Base-by-base conservation (phyloP, 805 yeast genomes). In the Saccharomycopsis selenospora region DNA sequence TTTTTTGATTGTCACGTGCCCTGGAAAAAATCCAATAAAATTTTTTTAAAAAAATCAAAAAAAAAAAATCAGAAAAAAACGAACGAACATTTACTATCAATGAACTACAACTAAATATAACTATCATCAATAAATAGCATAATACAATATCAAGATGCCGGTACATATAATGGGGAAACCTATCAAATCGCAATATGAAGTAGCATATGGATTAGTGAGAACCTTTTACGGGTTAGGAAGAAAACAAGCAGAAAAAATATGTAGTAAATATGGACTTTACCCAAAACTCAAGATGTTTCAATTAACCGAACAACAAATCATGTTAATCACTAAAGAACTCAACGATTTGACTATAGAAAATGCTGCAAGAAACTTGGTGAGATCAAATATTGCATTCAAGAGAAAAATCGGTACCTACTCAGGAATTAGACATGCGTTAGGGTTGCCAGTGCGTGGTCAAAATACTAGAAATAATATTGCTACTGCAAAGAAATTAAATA, bases 241-340 rank as follows among this genome's bases (percentile, higher is more conserved):
- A 42, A 64, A 69, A 47, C 79, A 85, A 7, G 91, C 97, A 2
- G 77, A 76, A 54, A 71, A 72, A 58, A 71, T 93, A 46, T 89
- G 96, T 63, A 81, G 97, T 36, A 87, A 80, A 61, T 77, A 91
- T 20, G 96, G 96, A 8, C 76, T 93, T 51, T 91, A 90, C 61
- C 98, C 98, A 42, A 72, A 76, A 62, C 90, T 91, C 95, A 79
- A 95, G 67, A 83, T 90, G 85, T 93, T 86, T 63, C 95, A 93
- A 66, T 75, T 93, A 33, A 71, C 84, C 25, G 98, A 93, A 66
- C 85, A 88, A 24, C 95, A 89, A 59, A 74, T 89, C 41, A 75
- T 91, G 77, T 79, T 85, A 29, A 72, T 93, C 41, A 84, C 96
- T 33, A 91, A 89, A 63, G 96, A 93, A 63, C 72, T 93, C 43